Conservation (phyloP, 164 flowering plant species). For the Aristolochia fimbriata region DNA sequence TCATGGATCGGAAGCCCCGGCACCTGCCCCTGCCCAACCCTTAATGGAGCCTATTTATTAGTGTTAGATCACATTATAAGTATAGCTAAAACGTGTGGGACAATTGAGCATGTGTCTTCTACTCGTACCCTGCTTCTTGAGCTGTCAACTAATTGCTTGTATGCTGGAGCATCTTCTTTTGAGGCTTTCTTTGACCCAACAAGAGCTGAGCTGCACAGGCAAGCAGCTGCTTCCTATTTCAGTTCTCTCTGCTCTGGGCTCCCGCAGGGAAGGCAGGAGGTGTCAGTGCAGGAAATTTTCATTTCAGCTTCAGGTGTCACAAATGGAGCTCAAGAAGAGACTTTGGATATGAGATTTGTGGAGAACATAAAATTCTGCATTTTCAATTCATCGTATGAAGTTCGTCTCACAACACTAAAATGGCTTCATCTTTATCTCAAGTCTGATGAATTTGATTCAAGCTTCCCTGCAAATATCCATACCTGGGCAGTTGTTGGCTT, state of each 20-base stretch:
- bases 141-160: slow-evolving; percentile 54
- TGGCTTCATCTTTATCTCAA: slow-evolving; percentile 60
- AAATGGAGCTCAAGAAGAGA: slow-evolving; percentile 18
- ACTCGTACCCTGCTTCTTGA: slow-evolving; percentile 49
- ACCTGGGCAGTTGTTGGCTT: slow-evolving; percentile 42
- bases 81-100: slow-evolving; percentile 41
- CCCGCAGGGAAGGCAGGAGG: slow-evolving; percentile 26
- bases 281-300: slow-evolving; percentile 13
- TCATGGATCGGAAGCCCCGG: slow-evolving; percentile 75
- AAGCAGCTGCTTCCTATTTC: slow-evolving; percentile 66
- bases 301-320: slow-evolving; percentile 14
- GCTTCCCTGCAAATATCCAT: slow-evolving; percentile 19
- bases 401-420: slow-evolving; percentile 74
- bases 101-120: slow-evolving; percentile 22
- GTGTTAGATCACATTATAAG: slow-evolving; percentile 70
- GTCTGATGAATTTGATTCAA: slow-evolving; percentile 16
- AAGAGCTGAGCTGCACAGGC: slow-evolving; percentile 55
- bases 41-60: slow-evolving; percentile 46
- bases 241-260: slow-evolving; percentile 45
- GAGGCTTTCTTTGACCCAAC: slow-evolving; percentile 65
- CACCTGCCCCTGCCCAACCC: slow-evolving; percentile 56
- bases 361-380: slow-evolving; percentile 42
- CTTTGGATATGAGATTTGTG: slow-evolving; percentile 22
- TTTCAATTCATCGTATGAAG: slow-evolving; percentile 73
- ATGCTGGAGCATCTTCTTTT: slow-evolving; percentile 19